phyloP scores from a whole-genome alignment of 768 basidiomycete species.

The Myochromella boudieri region DNA sequence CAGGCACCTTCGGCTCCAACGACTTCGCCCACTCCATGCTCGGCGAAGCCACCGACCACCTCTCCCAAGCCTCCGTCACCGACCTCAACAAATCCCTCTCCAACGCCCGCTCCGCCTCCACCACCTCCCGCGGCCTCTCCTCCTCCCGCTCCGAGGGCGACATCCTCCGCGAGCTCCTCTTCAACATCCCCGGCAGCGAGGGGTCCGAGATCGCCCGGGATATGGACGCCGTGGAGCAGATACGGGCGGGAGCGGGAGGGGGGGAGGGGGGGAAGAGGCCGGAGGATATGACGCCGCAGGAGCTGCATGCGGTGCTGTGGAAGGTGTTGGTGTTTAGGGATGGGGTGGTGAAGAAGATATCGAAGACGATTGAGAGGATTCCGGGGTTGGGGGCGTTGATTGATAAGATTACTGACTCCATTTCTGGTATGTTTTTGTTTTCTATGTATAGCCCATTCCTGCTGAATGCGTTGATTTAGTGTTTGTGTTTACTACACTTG shows the following conservation, averaged over 20 bases:
- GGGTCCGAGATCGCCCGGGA: conserved; percentile 70
- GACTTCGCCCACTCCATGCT: conserved; percentile 80
- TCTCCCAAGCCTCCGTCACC: conserved; percentile 72
- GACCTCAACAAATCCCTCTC: conserved; percentile 82
- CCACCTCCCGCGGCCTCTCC: conserved; percentile 29
- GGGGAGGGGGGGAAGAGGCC: conserved; percentile 73
- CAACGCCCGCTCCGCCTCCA: conserved; percentile 58
- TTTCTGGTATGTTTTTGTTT: conserved; percentile 47
- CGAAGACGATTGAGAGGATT: conserved; percentile 74
- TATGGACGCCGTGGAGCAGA: conserved; percentile 70
- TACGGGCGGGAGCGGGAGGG: conserved; percentile 55
- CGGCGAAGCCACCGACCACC: conserved; percentile 34
- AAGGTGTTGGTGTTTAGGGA: conserved; percentile 71
- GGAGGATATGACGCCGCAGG: conserved; percentile 85
- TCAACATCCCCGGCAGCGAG: conserved; percentile 59
- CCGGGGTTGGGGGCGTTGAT: conserved; percentile 74
- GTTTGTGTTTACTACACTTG: conserved; percentile 83
- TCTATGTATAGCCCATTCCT: not conserved
- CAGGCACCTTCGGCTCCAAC: conserved; percentile 72
- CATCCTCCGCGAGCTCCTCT: conserved; percentile 59
- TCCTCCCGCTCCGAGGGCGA: conserved; percentile 34
- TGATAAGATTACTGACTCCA: conserved; percentile 77
- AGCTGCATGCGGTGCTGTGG: conserved; percentile 82
- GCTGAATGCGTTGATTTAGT: conserved; percentile 34
- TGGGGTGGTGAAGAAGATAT: conserved; percentile 75